Evolutionary conservation across 768 basidiomycete genomes (phyloP).

Genomic region (Boletus vinaceobasis): DNA sequence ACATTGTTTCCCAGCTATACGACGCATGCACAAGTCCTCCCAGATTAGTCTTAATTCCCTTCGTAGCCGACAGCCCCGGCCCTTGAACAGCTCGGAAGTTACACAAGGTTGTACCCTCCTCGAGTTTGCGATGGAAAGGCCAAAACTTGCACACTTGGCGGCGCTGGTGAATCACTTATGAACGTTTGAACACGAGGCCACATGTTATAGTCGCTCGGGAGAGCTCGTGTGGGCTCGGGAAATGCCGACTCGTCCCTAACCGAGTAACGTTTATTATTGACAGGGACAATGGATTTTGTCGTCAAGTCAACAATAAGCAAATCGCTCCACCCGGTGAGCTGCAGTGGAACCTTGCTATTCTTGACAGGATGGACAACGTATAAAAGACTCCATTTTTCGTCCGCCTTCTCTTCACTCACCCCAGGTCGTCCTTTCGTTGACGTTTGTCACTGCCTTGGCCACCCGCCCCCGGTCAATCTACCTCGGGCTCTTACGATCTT

Average conservation of each 20-base stretch:
- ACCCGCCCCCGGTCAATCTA: not conserved
- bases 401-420: not conserved
- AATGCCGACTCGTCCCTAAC: not conserved
- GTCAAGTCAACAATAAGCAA: not conserved
- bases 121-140: no score
- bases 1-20: no score
- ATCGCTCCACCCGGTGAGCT: not conserved
- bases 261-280: not conserved
- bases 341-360: not conserved
- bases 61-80: no score
- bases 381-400: not conserved
- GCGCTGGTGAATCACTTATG: no score
- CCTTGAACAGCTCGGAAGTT: no score
- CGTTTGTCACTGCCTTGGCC: not conserved
- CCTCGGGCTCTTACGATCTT: not conserved
- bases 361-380: not conserved
- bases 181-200: no score
- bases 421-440: not conserved
- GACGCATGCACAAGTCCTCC: no score
- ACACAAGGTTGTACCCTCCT: no score
- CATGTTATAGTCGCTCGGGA: no score
- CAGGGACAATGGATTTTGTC: not conserved
- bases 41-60: no score
- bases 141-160: no score
- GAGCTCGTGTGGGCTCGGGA: not conserved